Evolutionary conservation across 1,284 basidiomycete species (phyloP).

Genomic region (Moesziomyces antarcticus): DNA sequence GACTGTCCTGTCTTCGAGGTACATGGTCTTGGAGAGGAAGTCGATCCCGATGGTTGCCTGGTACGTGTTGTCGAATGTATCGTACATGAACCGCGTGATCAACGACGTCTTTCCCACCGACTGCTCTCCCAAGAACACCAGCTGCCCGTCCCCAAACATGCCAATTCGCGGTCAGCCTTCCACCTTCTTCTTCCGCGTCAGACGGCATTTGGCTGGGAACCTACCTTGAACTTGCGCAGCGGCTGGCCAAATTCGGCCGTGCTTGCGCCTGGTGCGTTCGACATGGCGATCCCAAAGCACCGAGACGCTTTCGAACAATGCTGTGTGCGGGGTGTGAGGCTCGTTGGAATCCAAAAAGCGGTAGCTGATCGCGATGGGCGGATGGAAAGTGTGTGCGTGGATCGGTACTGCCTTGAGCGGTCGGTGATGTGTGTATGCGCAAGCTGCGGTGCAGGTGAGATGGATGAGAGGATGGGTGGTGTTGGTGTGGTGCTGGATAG

Average conservation of each 20-base stretch:
- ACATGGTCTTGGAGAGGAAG: conserved; percentile 99
- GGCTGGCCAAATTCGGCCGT: conserved; percentile 65
- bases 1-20: conserved; percentile 97
- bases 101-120: conserved; percentile 79
- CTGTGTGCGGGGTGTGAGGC: too few relatives aligned
- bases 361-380: too few relatives aligned
- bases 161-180: too few relatives aligned
- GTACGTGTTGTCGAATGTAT: conserved; percentile 99
- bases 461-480: too few relatives aligned
- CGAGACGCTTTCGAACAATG: too few relatives aligned
- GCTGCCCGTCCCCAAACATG: conserved; percentile 17
- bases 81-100: conserved; percentile 96
- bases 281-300: conserved; percentile 14
- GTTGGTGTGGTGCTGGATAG: too few relatives aligned
- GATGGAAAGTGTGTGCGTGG: too few relatives aligned
- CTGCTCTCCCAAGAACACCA: conserved; percentile 66
- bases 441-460: too few relatives aligned
- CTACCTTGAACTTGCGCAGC: conserved; percentile 66
- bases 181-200: too few relatives aligned
- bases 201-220: neutral
- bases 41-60: conserved; percentile 99
- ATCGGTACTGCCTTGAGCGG: too few relatives aligned
- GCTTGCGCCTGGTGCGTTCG: conserved; percentile 45
- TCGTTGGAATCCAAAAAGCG: too few relatives aligned
- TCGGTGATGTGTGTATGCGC: too few relatives aligned